Evolutionary conservation across 306 rosid genomes (phyloP).

Genomic region (Acmispon strigosus): DNA sequence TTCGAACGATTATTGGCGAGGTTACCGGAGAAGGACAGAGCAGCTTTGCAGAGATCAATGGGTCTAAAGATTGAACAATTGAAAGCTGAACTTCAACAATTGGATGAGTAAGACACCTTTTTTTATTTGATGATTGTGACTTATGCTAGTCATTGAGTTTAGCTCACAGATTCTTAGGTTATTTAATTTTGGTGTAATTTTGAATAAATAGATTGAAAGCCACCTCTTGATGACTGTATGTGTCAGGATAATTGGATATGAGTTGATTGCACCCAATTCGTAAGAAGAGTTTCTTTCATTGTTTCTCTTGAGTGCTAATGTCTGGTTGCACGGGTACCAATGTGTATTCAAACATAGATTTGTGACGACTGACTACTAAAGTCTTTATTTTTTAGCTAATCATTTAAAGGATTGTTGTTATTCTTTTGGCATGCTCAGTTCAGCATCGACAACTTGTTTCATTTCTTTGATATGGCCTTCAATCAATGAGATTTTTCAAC

Average conservation of each 20-base stretch:
- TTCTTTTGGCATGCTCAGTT: neutral
- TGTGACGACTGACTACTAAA: neutral
- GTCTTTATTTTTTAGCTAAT: neutral
- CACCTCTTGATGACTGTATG: neutral
- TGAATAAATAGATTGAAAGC: constrained; percentile 24
- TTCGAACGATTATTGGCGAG: constrained; percentile 51
- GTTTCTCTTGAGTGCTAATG: too few species aligned
- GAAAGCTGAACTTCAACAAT: constrained; percentile 81
- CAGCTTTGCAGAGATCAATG: constrained; percentile 75
- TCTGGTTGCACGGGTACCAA: too few species aligned
- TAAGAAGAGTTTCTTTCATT: too few species aligned
- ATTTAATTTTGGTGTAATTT: constrained; percentile 8
- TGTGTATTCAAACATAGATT: too few species aligned
- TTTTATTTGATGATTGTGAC: neutral
- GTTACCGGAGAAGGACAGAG: constrained; percentile 53
- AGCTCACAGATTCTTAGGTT: neutral
- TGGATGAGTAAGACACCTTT: constrained; percentile 48
- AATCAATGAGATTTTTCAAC: constrained; percentile 1
- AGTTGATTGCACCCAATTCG: too few species aligned
- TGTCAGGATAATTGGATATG: neutral
- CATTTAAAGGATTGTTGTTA: neutral
- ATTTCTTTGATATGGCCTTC: neutral
- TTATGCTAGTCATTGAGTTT: neutral
- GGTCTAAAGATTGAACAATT: constrained; percentile 90
- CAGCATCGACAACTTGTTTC: neutral